These are phyloP conservation scores for Globisporangium irregulare DNA, from an alignment of 352 stramenopile genomes.

Conservation along the genomic window DNA sequence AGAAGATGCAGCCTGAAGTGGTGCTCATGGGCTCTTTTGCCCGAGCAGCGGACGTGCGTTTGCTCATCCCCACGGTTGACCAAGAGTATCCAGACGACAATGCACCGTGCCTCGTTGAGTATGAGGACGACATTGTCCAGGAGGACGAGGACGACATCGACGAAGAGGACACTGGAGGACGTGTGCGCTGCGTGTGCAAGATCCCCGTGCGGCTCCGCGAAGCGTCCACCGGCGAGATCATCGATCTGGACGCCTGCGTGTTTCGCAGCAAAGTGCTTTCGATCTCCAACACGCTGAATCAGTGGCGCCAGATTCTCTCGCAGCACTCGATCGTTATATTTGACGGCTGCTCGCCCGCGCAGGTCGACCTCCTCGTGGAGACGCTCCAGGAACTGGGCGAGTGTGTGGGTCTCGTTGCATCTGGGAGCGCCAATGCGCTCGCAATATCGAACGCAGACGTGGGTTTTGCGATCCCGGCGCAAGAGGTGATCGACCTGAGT, in stretches of 20 bases:
- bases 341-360: slow-evolving; percentile 34
- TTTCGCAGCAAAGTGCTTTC: slow-evolving; percentile 40
- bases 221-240: slow-evolving; percentile 29
- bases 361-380: slow-evolving; percentile 50
- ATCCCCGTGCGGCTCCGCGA: slow-evolving; percentile 39
- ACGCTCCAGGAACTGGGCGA: slow-evolving; percentile 52
- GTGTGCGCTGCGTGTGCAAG: slow-evolving; percentile 27
- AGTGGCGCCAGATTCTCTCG: slow-evolving; percentile 43
- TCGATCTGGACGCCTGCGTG: slow-evolving; percentile 33
- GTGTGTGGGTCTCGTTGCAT: slow-evolving; percentile 43
- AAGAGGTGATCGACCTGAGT: slow-evolving; percentile 45
- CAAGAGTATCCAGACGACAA: slow-evolving; percentile 19
- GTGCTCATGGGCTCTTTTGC: slow-evolving; percentile 47
- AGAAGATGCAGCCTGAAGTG: slow-evolving; percentile 54
- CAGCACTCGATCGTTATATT: slow-evolving; percentile 46
- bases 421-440: slow-evolving; percentile 40
- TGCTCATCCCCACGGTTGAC: slow-evolving; percentile 28
- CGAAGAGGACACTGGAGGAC: slow-evolving; percentile 17
- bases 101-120: slow-evolving; percentile 12
- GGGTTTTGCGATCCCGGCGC: slow-evolving; percentile 40
- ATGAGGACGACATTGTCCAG: slow-evolving; percentile 12
- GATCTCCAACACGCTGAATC: slow-evolving; percentile 47
- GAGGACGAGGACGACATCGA: slow-evolving; percentile 23
- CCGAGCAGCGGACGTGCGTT: slow-evolving; percentile 31
- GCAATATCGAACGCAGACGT: slow-evolving; percentile 44